These are phyloP conservation scores for Zygnema cylindricum DNA, from an alignment of 139 green algal genomes.

Conservation along the genomic window DNA sequence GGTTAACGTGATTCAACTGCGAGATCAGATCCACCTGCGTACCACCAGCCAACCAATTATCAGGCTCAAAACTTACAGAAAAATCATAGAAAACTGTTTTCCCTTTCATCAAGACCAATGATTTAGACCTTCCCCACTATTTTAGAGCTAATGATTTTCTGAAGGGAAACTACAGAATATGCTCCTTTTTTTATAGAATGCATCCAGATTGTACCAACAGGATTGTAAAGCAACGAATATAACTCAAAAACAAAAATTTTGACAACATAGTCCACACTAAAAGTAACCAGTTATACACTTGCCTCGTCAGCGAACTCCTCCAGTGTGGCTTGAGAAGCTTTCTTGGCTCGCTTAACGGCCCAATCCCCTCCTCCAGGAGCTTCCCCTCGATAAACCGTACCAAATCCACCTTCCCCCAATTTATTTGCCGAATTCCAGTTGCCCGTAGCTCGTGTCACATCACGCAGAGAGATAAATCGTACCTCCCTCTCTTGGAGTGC, in stretches of 20 bases:
- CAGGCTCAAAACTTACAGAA: too few species aligned
- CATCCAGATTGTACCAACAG: too few species aligned
- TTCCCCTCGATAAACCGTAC: background rate
- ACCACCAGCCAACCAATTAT: background rate
- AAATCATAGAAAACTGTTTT: too few species aligned
- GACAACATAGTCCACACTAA: too few species aligned
- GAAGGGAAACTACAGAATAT: too few species aligned
- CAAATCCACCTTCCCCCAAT: conserved; percentile 41
- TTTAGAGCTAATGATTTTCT: too few species aligned
- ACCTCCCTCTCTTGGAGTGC: background rate
- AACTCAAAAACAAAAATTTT: too few species aligned
- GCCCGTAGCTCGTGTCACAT: conserved; percentile 2
- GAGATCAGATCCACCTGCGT: conserved; percentile 41
- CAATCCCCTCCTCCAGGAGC: background rate
- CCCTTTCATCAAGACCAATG: too few species aligned
- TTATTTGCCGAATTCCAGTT: background rate
- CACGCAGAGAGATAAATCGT: background rate
- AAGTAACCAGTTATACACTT: too few species aligned
- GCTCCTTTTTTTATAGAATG: too few species aligned
- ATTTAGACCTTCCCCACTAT: too few species aligned
- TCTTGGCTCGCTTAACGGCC: conserved; percentile 24
- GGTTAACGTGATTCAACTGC: conserved; percentile 39
- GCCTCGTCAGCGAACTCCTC: background rate
- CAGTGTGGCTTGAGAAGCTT: background rate
- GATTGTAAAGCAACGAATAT: too few species aligned